Conservation (phyloP, 116 monocot species). For the Posidonia oceanica region DNA sequence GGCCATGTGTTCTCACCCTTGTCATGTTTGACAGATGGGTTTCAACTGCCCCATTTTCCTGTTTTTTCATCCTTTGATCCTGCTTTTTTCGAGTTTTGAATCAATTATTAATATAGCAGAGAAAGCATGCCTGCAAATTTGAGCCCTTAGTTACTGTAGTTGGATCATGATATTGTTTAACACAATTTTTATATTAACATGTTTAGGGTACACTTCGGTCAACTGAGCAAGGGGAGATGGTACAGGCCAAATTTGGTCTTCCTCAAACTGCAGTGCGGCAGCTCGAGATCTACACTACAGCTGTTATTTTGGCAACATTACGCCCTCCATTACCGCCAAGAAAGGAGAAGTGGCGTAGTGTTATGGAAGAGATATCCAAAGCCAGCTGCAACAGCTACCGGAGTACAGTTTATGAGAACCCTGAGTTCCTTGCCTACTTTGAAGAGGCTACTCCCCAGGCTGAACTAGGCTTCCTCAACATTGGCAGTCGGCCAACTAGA, state of each 20-base stretch:
- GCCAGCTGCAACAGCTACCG: constrained; percentile 64
- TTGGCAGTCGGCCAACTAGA: constrained; percentile 72
- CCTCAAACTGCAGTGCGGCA: constrained; percentile 71
- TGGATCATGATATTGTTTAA: too few relatives aligned
- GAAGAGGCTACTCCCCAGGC: constrained; percentile 88
- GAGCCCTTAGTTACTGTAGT: too few relatives aligned
- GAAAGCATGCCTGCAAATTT: too few relatives aligned
- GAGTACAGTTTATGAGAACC: constrained; percentile 62
- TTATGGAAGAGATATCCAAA: constrained; percentile 87
- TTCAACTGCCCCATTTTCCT: too few relatives aligned
- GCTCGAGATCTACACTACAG: constrained; percentile 91
- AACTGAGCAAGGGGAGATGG: constrained; percentile 98
- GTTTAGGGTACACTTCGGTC: constrained; percentile 72
- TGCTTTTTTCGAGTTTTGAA: too few relatives aligned
- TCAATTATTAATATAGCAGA: too few relatives aligned
- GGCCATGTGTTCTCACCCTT: too few relatives aligned
- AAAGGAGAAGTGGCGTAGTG: constrained; percentile 60
- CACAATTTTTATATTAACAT: too few relatives aligned
- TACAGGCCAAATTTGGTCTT: constrained; percentile 82
- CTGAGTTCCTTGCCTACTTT: constrained; percentile 77
- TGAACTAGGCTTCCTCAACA: constrained; percentile 80
- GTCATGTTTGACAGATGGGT: too few relatives aligned
- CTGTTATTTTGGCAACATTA: constrained; percentile 69
- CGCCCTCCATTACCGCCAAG: constrained; percentile 67
- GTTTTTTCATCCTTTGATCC: too few relatives aligned